phyloP scores from a whole-genome alignment of 2,329 filamentous ascomycete genomes.

The Fusarium sterilihyphosum region DNA sequence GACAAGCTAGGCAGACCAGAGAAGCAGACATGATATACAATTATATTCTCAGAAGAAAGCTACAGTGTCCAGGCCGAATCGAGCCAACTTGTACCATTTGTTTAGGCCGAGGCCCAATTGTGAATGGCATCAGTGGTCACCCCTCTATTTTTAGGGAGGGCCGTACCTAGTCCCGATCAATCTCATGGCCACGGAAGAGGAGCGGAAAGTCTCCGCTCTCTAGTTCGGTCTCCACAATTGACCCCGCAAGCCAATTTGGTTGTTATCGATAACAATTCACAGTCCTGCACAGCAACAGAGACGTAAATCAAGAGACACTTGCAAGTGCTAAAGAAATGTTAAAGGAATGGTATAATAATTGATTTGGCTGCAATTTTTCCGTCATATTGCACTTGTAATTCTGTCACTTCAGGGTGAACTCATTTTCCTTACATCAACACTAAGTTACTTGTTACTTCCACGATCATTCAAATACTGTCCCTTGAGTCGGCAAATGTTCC shows the following conservation, averaged over 20 bases:
- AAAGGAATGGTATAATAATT: background rate
- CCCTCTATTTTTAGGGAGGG: background rate
- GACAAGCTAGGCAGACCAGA: background rate
- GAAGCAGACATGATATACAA: fast-evolving
- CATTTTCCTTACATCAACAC: fast-evolving
- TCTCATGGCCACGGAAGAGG: background rate
- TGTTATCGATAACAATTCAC: background rate
- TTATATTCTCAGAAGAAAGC: background rate
- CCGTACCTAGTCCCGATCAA: background rate
- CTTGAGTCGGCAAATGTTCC: background rate
- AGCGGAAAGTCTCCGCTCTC: background rate
- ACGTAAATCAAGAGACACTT: background rate
- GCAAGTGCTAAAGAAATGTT: too few species aligned
- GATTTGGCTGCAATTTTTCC: fast-evolving
- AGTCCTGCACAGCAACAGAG: background rate
- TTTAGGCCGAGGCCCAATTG: background rate
- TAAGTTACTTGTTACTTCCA: too few species aligned
- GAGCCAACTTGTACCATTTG: background rate
- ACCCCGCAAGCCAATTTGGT: too few species aligned
- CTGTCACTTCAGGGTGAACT: background rate
- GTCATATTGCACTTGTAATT: background rate
- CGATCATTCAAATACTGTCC: fast-evolving
- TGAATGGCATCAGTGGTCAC: background rate
- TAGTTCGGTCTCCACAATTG: background rate
- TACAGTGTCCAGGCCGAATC: background rate